Conservation (phyloP, 805 yeast species). For the Wickerhamomyces strasburgensis region DNA sequence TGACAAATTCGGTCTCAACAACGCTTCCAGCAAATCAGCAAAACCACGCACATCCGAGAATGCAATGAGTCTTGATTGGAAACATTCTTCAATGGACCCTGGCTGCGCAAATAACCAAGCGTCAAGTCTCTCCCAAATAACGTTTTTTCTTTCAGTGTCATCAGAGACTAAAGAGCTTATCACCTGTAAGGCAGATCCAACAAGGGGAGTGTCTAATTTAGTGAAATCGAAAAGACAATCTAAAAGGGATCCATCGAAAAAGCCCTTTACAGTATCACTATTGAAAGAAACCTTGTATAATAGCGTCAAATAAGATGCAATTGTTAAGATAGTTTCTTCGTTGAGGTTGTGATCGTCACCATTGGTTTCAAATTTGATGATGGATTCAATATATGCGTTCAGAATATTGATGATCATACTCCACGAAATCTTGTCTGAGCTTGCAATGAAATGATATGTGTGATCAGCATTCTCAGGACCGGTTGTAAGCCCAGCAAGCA, state of each 20-base stretch:
- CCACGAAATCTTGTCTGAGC: slow-evolving; percentile 46
- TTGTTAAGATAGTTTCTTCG: slow-evolving; percentile 72
- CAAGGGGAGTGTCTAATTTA: slow-evolving; percentile 40
- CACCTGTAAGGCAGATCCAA: slow-evolving; percentile 53
- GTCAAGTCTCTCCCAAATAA: slow-evolving; percentile 69
- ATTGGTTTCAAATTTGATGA: slow-evolving; percentile 31
- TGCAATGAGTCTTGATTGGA: slow-evolving; percentile 42
- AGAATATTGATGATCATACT: slow-evolving; percentile 49
- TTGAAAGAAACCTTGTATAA: slow-evolving; percentile 48
- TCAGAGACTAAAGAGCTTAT: slow-evolving; percentile 52
- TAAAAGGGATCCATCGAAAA: slow-evolving; percentile 26
- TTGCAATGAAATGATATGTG: slow-evolving; percentile 42
- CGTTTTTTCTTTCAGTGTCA: slow-evolving; percentile 36
- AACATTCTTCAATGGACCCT: slow-evolving; percentile 38
- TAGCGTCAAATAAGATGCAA: slow-evolving; percentile 69
- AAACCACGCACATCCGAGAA: slow-evolving; percentile 60
- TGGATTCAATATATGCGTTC: slow-evolving; percentile 44
- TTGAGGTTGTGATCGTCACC: slow-evolving; percentile 55
- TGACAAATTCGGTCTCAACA: slow-evolving; percentile 27
- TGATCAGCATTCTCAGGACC: slow-evolving; percentile 51
- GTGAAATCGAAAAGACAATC: slow-evolving; percentile 41
- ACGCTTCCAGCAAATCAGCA: slow-evolving; percentile 40
- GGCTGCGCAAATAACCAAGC: slow-evolving; percentile 50
- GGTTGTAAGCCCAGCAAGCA: slow-evolving; percentile 69
- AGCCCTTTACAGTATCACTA: slow-evolving; percentile 30